These are phyloP conservation scores for Trypethelium eluteriae DNA, from an alignment of 495 filamentous ascomycete genomes.

Conservation along the genomic window DNA sequence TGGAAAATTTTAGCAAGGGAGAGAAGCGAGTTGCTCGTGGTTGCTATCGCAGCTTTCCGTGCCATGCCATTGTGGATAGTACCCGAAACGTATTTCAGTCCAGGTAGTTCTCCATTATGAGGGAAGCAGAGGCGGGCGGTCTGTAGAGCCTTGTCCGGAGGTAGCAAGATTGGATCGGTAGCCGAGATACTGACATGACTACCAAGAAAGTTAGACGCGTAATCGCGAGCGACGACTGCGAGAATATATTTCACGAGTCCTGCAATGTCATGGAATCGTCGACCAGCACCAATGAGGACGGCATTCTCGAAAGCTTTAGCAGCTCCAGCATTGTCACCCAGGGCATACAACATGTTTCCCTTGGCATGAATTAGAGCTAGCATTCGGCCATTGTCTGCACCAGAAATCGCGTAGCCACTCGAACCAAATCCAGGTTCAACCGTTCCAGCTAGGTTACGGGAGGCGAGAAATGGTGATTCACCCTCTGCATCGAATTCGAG, in stretches of 20 bases:
- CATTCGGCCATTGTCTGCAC: slow-evolving; percentile 87
- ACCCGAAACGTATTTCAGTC: slow-evolving; percentile 60
- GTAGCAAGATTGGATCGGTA: slow-evolving; percentile 62
- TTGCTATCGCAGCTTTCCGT: slow-evolving; percentile 76
- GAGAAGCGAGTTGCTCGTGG: slow-evolving; percentile 89
- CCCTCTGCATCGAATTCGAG: slow-evolving; percentile 54
- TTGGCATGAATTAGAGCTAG: slow-evolving; percentile 90
- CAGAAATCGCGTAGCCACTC: slow-evolving; percentile 79
- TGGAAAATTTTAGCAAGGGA: slow-evolving; percentile 98
- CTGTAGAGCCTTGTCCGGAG: slow-evolving; percentile 73
- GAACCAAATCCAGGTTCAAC: slow-evolving; percentile 59
- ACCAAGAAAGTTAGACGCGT: slow-evolving; percentile 24
- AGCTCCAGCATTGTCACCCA: slow-evolving; percentile 76
- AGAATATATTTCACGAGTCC: slow-evolving; percentile 78
- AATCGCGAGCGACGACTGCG: slow-evolving; percentile 48
- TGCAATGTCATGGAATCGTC: slow-evolving; percentile 61
- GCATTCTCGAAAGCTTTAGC: slow-evolving; percentile 93
- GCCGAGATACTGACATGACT: slow-evolving; percentile 27
- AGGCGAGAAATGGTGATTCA: slow-evolving; percentile 26
- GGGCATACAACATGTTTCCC: slow-evolving; percentile 92
- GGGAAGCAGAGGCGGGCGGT: slow-evolving; percentile 82
- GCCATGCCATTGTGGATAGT: slow-evolving; percentile 50
- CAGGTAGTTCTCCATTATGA: slow-evolving; percentile 70
- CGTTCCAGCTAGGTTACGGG: slow-evolving; percentile 28
- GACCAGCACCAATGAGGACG: slow-evolving; percentile 78